phyloP scores from a whole-genome alignment of 2,329 filamentous ascomycete species.

The Colletotrichum paranaense region DNA sequence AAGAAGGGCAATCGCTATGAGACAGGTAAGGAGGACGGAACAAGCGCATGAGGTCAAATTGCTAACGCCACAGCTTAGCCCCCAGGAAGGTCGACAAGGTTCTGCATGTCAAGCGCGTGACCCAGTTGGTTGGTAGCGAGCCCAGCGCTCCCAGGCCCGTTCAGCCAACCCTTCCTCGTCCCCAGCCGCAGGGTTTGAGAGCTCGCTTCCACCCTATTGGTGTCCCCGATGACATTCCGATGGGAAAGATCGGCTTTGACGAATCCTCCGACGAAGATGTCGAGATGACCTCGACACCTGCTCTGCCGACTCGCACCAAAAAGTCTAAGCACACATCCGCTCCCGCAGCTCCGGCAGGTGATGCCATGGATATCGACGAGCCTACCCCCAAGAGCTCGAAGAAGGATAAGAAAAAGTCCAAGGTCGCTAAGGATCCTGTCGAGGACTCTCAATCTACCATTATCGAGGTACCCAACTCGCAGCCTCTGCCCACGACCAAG shows the following conservation, averaged over 20 bases:
- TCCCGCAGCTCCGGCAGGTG: slow-evolving; percentile 42
- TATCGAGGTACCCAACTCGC: slow-evolving; percentile 29
- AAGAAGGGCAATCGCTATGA: slow-evolving; percentile 65
- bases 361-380: slow-evolving; percentile 37
- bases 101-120: slow-evolving; percentile 73
- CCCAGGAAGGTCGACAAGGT: slow-evolving; percentile 64
- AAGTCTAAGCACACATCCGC: slow-evolving; percentile 46
- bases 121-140: slow-evolving; percentile 62
- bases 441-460: slow-evolving; percentile 17
- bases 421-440: slow-evolving; percentile 17
- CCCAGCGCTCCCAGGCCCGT: slow-evolving; percentile 49
- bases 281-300: slow-evolving; percentile 56
- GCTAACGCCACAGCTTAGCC: slow-evolving; percentile 36
- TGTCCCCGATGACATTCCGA: slow-evolving; percentile 48
- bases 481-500: slow-evolving; percentile 38
- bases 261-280: slow-evolving; percentile 54
- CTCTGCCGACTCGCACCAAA: slow-evolving; percentile 41
- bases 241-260: slow-evolving; percentile 53
- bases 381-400: slow-evolving; percentile 38
- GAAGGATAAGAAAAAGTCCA: slow-evolving; percentile 47
- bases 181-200: slow-evolving; percentile 75
- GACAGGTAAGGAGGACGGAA: slow-evolving; percentile 55
- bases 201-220: slow-evolving; percentile 77
- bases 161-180: slow-evolving; percentile 61
- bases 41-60: too few relatives aligned